These are phyloP conservation scores for Penicillium paneum DNA, from an alignment of 2,329 filamentous ascomycete genomes.

Conservation along the genomic window DNA sequence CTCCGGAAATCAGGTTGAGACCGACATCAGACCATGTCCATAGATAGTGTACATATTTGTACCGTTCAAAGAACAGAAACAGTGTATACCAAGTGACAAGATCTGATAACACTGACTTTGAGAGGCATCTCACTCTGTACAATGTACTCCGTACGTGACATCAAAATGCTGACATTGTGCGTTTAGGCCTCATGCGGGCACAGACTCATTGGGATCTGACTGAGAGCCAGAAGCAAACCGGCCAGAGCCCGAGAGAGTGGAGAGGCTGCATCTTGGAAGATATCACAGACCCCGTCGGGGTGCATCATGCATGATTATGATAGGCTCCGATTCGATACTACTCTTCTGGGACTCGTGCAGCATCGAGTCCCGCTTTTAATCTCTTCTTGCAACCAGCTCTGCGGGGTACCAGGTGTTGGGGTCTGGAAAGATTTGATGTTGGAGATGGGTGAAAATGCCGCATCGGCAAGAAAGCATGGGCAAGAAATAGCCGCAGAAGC, in stretches of 20 bases:
- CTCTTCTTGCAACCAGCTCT: neutral
- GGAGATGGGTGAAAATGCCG: constrained; percentile 1
- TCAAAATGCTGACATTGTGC: neutral
- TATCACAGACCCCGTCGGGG: constrained; percentile 18
- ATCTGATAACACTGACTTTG: constrained; percentile 13
- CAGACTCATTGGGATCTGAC: constrained; percentile 1
- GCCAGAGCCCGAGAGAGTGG: constrained; percentile 14
- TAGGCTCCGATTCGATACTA: constrained; percentile 9
- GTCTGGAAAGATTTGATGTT: neutral
- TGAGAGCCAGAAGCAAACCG: neutral
- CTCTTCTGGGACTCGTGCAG: constrained; percentile 3
- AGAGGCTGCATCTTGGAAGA: constrained; percentile 16
- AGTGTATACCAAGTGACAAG: neutral
- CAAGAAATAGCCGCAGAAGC: constrained; percentile 13
- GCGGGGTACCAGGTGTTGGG: neutral
- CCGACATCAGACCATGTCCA: neutral
- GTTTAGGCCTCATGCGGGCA: constrained; percentile 4
- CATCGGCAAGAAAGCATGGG: constrained; percentile 12
- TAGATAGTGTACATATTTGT: neutral
- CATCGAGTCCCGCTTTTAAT: constrained; percentile 5
- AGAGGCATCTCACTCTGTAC: neutral
- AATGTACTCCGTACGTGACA: neutral
- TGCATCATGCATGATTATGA: constrained; percentile 11
- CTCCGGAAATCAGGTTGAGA: neutral
- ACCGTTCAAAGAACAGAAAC: no score